Percentiles rank a stretch among this genome's conserved stretches.
Conservation (phyloP, 306 rosid genomes). For the Corylus avellana region DNA sequence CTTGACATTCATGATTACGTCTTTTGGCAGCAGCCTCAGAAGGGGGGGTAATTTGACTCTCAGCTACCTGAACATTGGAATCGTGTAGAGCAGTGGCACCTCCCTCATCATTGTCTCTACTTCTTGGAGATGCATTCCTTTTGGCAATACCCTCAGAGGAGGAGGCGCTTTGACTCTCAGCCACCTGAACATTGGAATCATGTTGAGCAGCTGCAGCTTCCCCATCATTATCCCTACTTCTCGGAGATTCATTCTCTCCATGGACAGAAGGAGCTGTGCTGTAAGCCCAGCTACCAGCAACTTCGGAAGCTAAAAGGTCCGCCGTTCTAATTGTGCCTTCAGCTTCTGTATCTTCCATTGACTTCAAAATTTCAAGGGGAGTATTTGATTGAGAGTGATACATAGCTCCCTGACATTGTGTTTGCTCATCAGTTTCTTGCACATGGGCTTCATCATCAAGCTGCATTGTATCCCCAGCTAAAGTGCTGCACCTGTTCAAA, state of each 20-base stretch:
- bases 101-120: slow-evolving; percentile 50
- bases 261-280: slow-evolving; percentile 79
- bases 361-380: slow-evolving; percentile 44
- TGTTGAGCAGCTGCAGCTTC: slow-evolving; percentile 32
- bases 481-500: slow-evolving; percentile 45
- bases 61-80: slow-evolving; percentile 51
- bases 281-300: slow-evolving; percentile 89
- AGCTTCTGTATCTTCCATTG: slow-evolving; percentile 62
- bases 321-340: slow-evolving; percentile 60
- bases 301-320: slow-evolving; percentile 91
- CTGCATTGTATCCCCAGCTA: slow-evolving; percentile 72
- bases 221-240: slow-evolving; percentile 31
- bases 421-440: slow-evolving; percentile 61
- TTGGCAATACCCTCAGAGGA: slow-evolving; percentile 28
- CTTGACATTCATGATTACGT: slow-evolving; percentile 56
- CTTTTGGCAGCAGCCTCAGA: slow-evolving; percentile 38
- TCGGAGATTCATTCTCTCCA: slow-evolving; percentile 66
- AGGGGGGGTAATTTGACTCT: slow-evolving; percentile 58
- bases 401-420: slow-evolving; percentile 39
- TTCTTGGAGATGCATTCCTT: slow-evolving; percentile 30
- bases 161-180: slow-evolving; percentile 46
- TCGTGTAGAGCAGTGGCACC: slow-evolving; percentile 51
- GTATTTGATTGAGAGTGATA: slow-evolving; percentile 50
- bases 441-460: slow-evolving; percentile 63
- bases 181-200: slow-evolving; percentile 34